Conservation (phyloP, 768 basidiomycete species). For the Lentinula boryana region DNA sequence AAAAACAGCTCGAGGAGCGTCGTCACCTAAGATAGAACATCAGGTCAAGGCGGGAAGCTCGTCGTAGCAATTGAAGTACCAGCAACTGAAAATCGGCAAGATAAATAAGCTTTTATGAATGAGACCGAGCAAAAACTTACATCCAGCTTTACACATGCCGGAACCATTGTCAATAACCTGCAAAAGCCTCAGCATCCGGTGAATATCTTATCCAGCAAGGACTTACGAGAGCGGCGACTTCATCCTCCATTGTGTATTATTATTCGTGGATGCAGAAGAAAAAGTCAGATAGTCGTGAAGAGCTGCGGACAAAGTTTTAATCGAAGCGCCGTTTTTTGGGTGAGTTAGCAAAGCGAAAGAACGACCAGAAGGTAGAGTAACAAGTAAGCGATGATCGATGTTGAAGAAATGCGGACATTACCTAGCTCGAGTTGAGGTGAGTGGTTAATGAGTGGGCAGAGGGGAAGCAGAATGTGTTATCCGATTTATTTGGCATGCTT, state of each 20-base stretch:
- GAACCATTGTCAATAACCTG: conserved; percentile 73
- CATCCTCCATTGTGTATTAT: conserved; percentile 20
- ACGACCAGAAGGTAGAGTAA: background rate
- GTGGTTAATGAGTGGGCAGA: background rate
- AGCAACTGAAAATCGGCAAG: conserved; percentile 25
- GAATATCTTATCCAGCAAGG: background rate
- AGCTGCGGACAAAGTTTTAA: conserved; percentile 1
- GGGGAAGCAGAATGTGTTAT: background rate
- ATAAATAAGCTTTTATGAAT: background rate
- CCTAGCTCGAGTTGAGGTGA: background rate
- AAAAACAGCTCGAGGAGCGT: conserved; percentile 68
- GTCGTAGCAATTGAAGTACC: conserved; percentile 20
- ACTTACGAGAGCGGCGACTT: conserved; percentile 20
- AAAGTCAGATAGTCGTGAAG: conserved; percentile 1
- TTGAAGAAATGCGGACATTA: background rate
- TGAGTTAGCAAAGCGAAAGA: background rate
- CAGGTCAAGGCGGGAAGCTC: background rate
- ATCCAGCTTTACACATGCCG: conserved; percentile 87
- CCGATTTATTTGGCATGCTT: background rate
- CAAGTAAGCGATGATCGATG: background rate
- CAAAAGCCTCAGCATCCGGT: background rate
- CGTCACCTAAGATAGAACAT: conserved; percentile 43
- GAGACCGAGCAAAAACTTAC: conserved; percentile 30
- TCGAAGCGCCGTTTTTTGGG: background rate
- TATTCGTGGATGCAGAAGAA: conserved; percentile 7